Evolutionary conservation across 257 asterid genomes (phyloP).

Genomic region (Solanum corneliomulleri): DNA sequence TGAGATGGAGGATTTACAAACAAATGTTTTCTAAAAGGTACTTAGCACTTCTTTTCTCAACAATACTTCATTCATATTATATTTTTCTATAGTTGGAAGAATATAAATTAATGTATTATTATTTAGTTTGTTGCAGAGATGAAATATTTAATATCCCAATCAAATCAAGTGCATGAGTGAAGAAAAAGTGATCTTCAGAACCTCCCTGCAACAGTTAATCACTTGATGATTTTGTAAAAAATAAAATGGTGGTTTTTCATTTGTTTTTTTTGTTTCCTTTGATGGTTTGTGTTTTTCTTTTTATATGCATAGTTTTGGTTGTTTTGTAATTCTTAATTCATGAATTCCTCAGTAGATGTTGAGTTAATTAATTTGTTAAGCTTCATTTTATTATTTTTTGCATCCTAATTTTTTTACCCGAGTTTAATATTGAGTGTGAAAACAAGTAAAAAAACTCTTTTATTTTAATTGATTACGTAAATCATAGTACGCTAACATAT

Average conservation of each 20-base stretch:
- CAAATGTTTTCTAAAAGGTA: conserved; percentile 53
- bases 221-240: not conserved
- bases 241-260: not conserved
- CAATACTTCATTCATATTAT: not conserved
- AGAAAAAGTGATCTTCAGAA: not conserved
- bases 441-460: too few species aligned
- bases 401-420: not conserved
- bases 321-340: not conserved
- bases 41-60: not conserved
- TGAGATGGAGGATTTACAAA: conserved; percentile 67
- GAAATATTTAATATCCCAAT: not conserved
- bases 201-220: not conserved
- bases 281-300: not conserved
- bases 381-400: not conserved
- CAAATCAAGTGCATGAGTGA: not conserved
- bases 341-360: not conserved
- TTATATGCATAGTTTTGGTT: not conserved
- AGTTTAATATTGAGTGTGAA: not conserved
- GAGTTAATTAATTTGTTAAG: not conserved
- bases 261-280: not conserved
- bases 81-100: not conserved
- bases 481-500: accelerated
- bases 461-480: too few species aligned
- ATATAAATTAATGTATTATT: not conserved
- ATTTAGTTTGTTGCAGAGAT: not conserved